These are phyloP conservation scores for Ceratobasidium sp. DNA, from an alignment of 1,284 basidiomycete genomes.

Conservation along the genomic window DNA sequence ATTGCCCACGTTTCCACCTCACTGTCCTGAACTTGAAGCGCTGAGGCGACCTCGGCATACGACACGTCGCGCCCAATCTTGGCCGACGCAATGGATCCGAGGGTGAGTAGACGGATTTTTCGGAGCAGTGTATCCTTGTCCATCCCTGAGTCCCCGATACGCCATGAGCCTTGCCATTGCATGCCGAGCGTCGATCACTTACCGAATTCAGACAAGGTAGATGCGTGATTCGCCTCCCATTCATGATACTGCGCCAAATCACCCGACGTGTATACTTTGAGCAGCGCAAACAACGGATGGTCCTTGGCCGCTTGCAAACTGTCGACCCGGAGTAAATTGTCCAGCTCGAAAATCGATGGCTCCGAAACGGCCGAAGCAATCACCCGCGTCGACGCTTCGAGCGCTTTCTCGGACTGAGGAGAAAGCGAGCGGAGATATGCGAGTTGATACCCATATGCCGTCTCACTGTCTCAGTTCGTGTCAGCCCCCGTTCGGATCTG, in stretches of 20 bases:
- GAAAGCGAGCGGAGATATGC: slow-evolving; percentile 66
- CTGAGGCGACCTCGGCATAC: slow-evolving; percentile 75
- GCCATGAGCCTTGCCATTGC: no score
- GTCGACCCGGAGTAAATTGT: slow-evolving; percentile 78
- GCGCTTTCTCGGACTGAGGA: slow-evolving; percentile 57
- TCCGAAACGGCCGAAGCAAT: slow-evolving; percentile 73
- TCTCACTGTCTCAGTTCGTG: slow-evolving; percentile 52
- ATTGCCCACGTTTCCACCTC: slow-evolving; percentile 93
- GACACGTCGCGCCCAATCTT: slow-evolving; percentile 77
- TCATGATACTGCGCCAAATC: slow-evolving; percentile 67
- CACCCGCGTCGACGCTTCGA: slow-evolving; percentile 63
- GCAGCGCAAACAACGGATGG: slow-evolving; percentile 69
- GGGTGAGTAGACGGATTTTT: slow-evolving; percentile 82
- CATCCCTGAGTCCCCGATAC: slow-evolving; percentile 52
- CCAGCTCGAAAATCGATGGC: slow-evolving; percentile 78
- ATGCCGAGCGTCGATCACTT: slow-evolving; percentile 48
- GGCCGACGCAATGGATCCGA: slow-evolving; percentile 79
- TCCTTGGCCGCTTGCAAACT: slow-evolving; percentile 72
- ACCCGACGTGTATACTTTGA: slow-evolving; percentile 74
- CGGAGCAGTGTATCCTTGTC: slow-evolving; percentile 66
- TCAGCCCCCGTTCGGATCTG: slow-evolving; percentile 35
- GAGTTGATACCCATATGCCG: slow-evolving; percentile 68
- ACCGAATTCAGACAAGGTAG: slow-evolving; percentile 66
- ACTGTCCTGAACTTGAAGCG: slow-evolving; percentile 67
- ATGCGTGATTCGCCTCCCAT: slow-evolving; percentile 66